Percentiles rank a stretch among this genome's conserved stretches.
phyloP scores from a whole-genome alignment of 169 alveolate species.

The Eimeria zaria region DNA sequence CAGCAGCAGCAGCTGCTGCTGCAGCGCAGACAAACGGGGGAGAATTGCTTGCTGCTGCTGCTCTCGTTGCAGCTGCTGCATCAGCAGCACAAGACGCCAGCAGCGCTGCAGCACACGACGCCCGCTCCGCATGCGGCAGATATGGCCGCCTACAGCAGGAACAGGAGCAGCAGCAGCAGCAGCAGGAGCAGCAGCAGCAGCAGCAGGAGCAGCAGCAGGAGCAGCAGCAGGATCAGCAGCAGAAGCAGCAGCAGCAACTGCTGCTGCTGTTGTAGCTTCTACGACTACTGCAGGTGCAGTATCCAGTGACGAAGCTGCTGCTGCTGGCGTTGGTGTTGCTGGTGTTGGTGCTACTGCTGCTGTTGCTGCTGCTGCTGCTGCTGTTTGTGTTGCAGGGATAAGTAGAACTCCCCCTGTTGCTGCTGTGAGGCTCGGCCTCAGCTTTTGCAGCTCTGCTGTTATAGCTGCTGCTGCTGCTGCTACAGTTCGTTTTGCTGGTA shows the following conservation, averaged over 20 bases:
- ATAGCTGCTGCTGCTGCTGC: constrained; percentile 19
- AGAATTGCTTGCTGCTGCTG: constrained; percentile 17
- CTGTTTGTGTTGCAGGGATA: constrained; percentile 14
- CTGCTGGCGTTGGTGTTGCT: constrained; percentile 1
- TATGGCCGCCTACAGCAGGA: background rate
- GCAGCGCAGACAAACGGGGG: constrained; percentile 28
- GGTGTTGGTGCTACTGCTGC: background rate
- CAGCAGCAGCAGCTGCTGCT: constrained; percentile 80
- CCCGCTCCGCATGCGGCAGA: background rate
- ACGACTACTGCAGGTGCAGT: background rate
- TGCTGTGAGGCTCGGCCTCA: background rate
- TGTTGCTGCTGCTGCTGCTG: constrained; percentile 20
- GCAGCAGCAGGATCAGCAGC: too few species aligned
- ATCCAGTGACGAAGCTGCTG: background rate
- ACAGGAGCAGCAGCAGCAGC: background rate
- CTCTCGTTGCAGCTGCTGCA: constrained; percentile 64
- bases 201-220: too few species aligned
- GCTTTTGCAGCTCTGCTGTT: constrained; percentile 12
- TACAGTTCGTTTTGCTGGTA: background rate
- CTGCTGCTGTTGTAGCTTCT: constrained; percentile 23
- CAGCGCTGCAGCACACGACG: constrained; percentile 43
- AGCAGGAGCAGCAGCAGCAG: constrained; percentile 13
- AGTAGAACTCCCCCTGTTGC: background rate
- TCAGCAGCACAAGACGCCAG: constrained; percentile 24
- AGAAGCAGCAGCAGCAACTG: too few species aligned